Conservation (phyloP, 176 grass and related monocot species). For the Urochloa ruziziensis region DNA sequence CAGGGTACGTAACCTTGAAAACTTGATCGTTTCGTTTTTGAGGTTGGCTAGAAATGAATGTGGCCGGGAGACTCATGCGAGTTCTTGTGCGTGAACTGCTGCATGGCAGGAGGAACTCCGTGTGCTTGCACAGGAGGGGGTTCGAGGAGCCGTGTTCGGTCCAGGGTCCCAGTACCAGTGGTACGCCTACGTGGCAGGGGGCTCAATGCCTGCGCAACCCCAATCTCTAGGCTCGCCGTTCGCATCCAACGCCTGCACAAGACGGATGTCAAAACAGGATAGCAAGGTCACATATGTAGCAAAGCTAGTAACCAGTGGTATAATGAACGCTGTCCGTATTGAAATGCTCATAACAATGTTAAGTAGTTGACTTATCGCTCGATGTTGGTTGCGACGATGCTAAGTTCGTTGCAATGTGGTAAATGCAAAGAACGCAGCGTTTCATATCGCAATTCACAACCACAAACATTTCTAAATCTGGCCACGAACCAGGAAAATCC, state of each 20-base stretch:
- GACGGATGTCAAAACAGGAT: background rate
- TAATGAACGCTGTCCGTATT: background rate
- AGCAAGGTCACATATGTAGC: background rate
- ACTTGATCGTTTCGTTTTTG: background rate
- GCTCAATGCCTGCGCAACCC: slow-evolving; percentile 64
- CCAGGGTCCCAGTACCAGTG: slow-evolving; percentile 75
- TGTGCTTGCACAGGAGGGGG: slow-evolving; percentile 59
- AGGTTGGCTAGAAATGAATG: background rate
- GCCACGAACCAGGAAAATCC: too few species aligned
- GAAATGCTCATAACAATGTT: background rate
- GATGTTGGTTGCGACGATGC: too few species aligned
- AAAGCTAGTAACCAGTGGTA: background rate
- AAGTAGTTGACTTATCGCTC: too few species aligned
- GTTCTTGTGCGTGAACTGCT: slow-evolving; percentile 15
- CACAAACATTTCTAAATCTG: too few species aligned
- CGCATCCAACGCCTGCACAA: too few species aligned
- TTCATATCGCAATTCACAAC: too few species aligned
- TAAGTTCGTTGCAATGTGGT: too few species aligned
- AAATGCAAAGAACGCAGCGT: too few species aligned
- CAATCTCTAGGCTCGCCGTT: slow-evolving; percentile 59
- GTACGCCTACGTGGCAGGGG: slow-evolving; percentile 82
- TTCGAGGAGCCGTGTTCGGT: slow-evolving; percentile 67
- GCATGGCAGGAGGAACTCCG: slow-evolving; percentile 79
- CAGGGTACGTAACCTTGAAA: slow-evolving; percentile 36
- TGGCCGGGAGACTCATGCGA: background rate